Evolutionary conservation across 1,284 basidiomycete species (phyloP).

Genomic region (Takashimella koratensis): DNA sequence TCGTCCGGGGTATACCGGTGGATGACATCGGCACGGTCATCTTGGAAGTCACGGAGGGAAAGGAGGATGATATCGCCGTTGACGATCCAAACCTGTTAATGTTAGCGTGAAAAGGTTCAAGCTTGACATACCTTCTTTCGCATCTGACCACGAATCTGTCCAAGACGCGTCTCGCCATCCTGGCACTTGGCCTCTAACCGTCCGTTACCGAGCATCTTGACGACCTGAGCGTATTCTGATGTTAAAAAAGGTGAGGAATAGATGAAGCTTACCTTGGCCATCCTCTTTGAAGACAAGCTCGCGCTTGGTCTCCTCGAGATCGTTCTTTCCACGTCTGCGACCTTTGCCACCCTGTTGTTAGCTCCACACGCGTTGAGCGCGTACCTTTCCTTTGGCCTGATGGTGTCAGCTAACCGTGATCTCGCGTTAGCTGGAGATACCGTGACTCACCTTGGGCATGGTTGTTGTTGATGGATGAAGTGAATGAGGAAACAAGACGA

Average conservation of each 20-base stretch:
- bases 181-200: slow-evolving; percentile 96
- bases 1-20: slow-evolving; percentile 98
- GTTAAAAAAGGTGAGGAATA: neutral
- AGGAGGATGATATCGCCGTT: slow-evolving; percentile 96
- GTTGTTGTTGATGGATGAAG: slow-evolving; percentile 1
- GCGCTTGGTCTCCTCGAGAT: slow-evolving; percentile 97
- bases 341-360: slow-evolving; percentile 88
- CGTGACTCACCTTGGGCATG: slow-evolving; percentile 43
- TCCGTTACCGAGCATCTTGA: slow-evolving; percentile 98
- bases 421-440: too few relatives aligned
- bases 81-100: slow-evolving; percentile 91
- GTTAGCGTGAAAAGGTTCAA: neutral
- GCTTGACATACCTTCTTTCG: slow-evolving; percentile 81
- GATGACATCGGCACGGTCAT: slow-evolving; percentile 98
- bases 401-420: too few relatives aligned
- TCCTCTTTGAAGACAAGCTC: slow-evolving; percentile 99
- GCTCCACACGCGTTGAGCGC: neutral
- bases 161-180: slow-evolving; percentile 95
- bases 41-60: slow-evolving; percentile 97
- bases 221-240: slow-evolving; percentile 93
- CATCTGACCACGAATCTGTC: slow-evolving; percentile 99
- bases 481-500: neutral
- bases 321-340: slow-evolving; percentile 98
- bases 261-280: slow-evolving; percentile 65
- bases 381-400: slow-evolving; percentile 46